Evolutionary conservation across 1,139 yeast genomes (phyloP), one percentile per base, ranked within the genome.

Genomic region (Zygosaccharomyces pseudobailii): DNA sequence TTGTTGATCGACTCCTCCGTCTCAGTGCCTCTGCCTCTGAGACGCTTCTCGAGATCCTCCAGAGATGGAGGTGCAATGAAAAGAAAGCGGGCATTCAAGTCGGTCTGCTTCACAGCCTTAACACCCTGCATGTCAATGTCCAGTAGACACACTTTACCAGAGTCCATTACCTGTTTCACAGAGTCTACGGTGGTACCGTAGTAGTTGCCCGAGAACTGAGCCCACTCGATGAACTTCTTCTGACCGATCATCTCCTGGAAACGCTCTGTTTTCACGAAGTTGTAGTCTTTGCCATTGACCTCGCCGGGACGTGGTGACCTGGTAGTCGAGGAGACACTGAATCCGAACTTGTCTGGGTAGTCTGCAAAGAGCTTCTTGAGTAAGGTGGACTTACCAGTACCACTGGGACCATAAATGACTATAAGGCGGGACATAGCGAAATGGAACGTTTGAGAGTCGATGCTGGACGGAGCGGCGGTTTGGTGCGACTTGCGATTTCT

Each of bases 111-210:
- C 56, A 92, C 96, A 13, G 88, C 77, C 72, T 86, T 84, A 59
- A 92, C 98, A 55, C 99, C 99, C 72, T 94, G 97, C 96, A 90
- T 89, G 76, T 92, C 99, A 58, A 92, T 92, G 69, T 92, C 99
- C 65, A 92, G 76, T 55, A 92, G 82, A 72, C 98, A 92, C 46
- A 82, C 83, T 67, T 74, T 79, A 51, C 86, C 86, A 48, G 72
- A 59, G 49, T 72, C 72, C 53, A 75, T 74, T 47, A 73, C 75
- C 46, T 68, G 65, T 61, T 85, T 78, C 48, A 92, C 97, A 25
- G 96, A 83, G 62, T 81, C 84, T 58, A 87, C 75, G 41, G 96
- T 76, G 48, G 98, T 92, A 51, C 99, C 99, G 69, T 92, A 92
- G 75, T 85, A 89, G 76, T 94, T 92, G 42, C 97, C 97, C 7